Base-by-base conservation (phyloP, 2,329 filamentous ascomycete genomes). In the Cytospora piceicola region DNA sequence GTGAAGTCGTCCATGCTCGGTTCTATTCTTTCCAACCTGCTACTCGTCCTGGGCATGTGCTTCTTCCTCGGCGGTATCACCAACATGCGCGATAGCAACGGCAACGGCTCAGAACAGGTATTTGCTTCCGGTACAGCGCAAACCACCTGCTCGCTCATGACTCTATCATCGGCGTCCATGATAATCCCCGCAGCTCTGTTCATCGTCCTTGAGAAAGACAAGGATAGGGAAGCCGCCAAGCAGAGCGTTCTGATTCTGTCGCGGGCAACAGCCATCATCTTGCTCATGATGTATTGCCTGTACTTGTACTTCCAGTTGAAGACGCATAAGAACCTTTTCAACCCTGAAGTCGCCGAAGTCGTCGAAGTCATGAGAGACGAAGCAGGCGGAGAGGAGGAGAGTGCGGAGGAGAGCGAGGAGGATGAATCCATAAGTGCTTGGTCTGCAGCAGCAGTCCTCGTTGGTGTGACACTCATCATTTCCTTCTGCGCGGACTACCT, bases 1-100 rank as follows among this genome's bases (percentile, higher is more conserved):
- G 94, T 98, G n/a, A 95, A 98, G 80, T 91, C 94, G 24, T 96
- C 93, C 69, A 98, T 98, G 94, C 88, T 98, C 39, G 94, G 95
- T 57, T 96, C 92, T 73, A 96, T 98, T 72, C 83, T 98, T 49
- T 97, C 94, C 70, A 98, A 98, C 78, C 89, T 97, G 70, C 85
- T 98, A 9, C 87, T 98, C 27, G 94, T 93, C 56, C 85, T 93
- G 75, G 90, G 90, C 72, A 92, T 91, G 83, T 93, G 90, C 77
- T 93, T 93, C 80, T 81, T 93, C 70, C 85, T 91, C 63, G 91
- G 91, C 63, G 91, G 91, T 36, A 79, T 93, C 67, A 82, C 83
- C 68, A 87, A 88, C 78, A 83, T 84, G 74, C 80, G 80, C 64
- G 82, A 84, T 68, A 74, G 80, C 39, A 82, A 85, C 22, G 88